Evolutionary conservation across 306 rosid species (phyloP), one percentile per base, ranked within the genome.

Genomic region (Inga laurina): DNA sequence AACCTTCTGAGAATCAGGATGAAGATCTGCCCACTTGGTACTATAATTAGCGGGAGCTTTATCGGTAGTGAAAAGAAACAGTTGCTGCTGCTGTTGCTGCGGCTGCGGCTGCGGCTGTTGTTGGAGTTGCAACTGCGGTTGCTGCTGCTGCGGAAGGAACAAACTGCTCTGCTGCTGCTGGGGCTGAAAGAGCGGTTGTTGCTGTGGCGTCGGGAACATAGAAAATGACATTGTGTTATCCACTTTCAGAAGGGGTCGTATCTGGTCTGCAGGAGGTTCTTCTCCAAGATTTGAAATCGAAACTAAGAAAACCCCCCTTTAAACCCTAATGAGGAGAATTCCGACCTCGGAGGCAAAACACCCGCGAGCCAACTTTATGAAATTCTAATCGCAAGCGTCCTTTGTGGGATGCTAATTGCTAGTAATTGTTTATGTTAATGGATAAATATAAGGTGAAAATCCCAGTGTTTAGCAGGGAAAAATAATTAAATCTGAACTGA

Each of bases 11-110:
- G 97, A 97, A 82, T 94, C 98, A 2, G 97, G 97, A 69, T 97
- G 98, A 78, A 97, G 95, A 80, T 97, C 99, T 16, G 92, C 84
- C 99, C 99, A 97, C 85, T 97, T 94, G 82, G 94, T 90, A 44
- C 95, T 76, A 80, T 92, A 97, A 88, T 71, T 97, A 19, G 97
- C 98, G 15, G 97, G 97, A 79, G 94, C 44, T 79, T 82, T 94
- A 72, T 94, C 98, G 39, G 85, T 89, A 1, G 97, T 94, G 78
- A 94, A 94, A 72, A 97, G 68, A 77, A 90, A 88, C 83, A 94
- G 34, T 7, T 82, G 93, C 0, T 79, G 87, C 2, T 79, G 90
- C 7, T 51, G 94, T 0, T 64, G 93, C 11, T 74, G 91, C 4
- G 65, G 80, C 4, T 82, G 90, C 11, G 54, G 93, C 16, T 82